Percentiles rank a stretch among this genome's conserved stretches.
Conservation (phyloP, 768 basidiomycete species). For the Auricularia auricula-judae region DNA sequence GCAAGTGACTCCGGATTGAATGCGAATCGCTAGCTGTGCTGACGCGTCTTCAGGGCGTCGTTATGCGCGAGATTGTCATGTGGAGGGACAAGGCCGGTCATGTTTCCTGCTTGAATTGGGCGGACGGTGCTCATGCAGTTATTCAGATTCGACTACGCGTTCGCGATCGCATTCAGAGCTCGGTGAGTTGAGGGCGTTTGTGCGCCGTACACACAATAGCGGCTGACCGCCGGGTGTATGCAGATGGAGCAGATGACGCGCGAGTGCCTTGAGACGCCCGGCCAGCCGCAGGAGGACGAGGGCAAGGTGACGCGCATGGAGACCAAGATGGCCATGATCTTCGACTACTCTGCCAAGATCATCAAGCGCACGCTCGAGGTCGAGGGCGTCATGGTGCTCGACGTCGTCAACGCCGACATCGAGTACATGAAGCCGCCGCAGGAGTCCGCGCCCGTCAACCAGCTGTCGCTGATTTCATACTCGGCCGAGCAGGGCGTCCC, state of each 20-base stretch:
- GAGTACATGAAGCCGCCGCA: constrained; percentile 17
- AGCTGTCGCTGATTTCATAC: constrained; percentile 59
- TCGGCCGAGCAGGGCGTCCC: constrained; percentile 40
- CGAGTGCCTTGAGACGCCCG: constrained; percentile 87
- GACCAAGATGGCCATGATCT: constrained; percentile 75
- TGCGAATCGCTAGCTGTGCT: background rate
- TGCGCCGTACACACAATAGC: constrained; percentile 20
- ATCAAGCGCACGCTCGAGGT: constrained; percentile 86
- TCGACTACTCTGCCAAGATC: constrained; percentile 80
- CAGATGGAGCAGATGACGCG: constrained; percentile 94
- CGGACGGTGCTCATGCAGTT: background rate
- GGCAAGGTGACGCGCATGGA: constrained; percentile 17
- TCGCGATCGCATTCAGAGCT: constrained; percentile 83
- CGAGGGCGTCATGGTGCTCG: constrained; percentile 85
- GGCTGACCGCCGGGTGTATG: too few species aligned
- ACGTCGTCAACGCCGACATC: constrained; percentile 84
- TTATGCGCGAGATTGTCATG: constrained; percentile 91
- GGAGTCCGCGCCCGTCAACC: constrained; percentile 57
- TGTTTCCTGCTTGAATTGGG: background rate
- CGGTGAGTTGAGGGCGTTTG: constrained; percentile 23
- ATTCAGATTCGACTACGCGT: constrained; percentile 76
- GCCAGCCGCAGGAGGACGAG: constrained; percentile 29
- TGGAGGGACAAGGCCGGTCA: constrained; percentile 77
- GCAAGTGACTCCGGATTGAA: constrained; percentile 16
- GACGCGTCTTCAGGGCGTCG: constrained; percentile 44